Evolutionary conservation across 2,329 filamentous ascomycete species (phyloP), one percentile per base, ranked within the genome.

Genomic region (Colletotrichum theobromicola): DNA sequence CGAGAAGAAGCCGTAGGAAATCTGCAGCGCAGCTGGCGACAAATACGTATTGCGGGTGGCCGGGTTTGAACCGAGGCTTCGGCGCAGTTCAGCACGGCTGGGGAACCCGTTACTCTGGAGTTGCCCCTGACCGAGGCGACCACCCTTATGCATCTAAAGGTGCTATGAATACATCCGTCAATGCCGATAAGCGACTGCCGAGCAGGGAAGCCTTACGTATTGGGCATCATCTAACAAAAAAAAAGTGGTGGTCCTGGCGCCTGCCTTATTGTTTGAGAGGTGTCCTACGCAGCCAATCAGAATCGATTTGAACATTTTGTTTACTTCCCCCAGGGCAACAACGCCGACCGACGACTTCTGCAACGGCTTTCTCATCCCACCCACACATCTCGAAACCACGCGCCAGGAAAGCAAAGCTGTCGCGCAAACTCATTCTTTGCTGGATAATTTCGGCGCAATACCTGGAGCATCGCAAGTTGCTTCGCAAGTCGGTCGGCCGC

Each of bases 281-380:
- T 12, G 21, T 9, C 15, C 13, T n/a, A 42, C 62, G 74, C 76
- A 77, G 76, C 78, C 71, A 79, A 61, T 74, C 35, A 70, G 21
- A 37, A 50, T 50, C 57, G 42, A 58, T 21, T 18, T 13, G 16
- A 57, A 10, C 57, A 21, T 67, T 85, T 86, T 86, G 85, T 86
- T 86, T 86, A 86, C 85, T 86, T 83, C 80, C 70, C 64, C 75
- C 84, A 77, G 70, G 81, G 84, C 84, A 86, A 86, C 84, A 80
- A 58, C 53, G 55, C 55, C 34, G 30, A 55, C 50, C 50, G 10
- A 50, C n/a, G 42, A 50, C 35, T 65, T 61, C 60, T 35, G 55
- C 42, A 26, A 15, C 53, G 8, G 24, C 32, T 42, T 26, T 21
- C 70, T n/a, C 34, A 61, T 57, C 66, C 74, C 55, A 53, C 46